These are phyloP conservation scores for Plasmodiophora brassicae DNA, from an alignment of 208 protist genomes.

Conservation along the genomic window DNA sequence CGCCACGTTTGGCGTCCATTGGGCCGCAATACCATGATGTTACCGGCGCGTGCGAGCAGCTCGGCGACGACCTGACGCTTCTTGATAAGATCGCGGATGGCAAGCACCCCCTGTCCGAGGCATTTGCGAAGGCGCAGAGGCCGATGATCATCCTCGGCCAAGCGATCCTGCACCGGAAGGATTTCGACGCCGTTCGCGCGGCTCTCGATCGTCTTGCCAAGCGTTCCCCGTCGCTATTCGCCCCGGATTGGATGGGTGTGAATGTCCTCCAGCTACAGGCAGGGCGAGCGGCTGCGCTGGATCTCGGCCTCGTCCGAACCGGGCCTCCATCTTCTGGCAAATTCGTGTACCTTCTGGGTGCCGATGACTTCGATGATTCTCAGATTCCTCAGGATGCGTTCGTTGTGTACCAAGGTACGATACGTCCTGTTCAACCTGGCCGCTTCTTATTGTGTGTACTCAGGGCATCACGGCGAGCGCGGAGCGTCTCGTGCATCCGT, in stretches of 20 bases:
- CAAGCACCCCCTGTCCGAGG: slow-evolving; percentile 32
- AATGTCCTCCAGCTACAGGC: slow-evolving; percentile 40
- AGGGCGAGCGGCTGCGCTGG: slow-evolving; percentile 52
- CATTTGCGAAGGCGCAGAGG: background rate
- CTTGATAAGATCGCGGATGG: slow-evolving; percentile 4
- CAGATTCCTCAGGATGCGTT: slow-evolving; percentile 38
- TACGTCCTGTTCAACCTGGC: background rate
- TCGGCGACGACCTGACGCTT: slow-evolving; percentile 9
- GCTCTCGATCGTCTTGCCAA: background rate
- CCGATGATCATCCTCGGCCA: slow-evolving; percentile 38
- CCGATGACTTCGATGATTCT: slow-evolving; percentile 43
- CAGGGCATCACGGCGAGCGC: slow-evolving; percentile 56
- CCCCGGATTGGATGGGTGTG: slow-evolving; percentile 44
- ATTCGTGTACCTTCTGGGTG: slow-evolving; percentile 55
- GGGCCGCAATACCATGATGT: slow-evolving; percentile 8
- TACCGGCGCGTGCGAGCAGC: slow-evolving; percentile 18
- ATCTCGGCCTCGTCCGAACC: slow-evolving; percentile 53
- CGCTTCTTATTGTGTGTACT: background rate
- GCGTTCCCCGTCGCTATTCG: background rate
- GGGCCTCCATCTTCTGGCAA: background rate
- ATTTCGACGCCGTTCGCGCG: background rate
- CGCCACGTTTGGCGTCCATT: background rate
- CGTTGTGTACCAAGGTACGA: slow-evolving; percentile 60
- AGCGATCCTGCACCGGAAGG: background rate
- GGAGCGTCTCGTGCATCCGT: slow-evolving; percentile 55